A percentile compares a stretch with the other conserved stretches of the same genome.
These are phyloP conservation scores for Aspergillus udagawae DNA, from an alignment of 2,329 filamentous ascomycete species.

Conservation along the genomic window DNA sequence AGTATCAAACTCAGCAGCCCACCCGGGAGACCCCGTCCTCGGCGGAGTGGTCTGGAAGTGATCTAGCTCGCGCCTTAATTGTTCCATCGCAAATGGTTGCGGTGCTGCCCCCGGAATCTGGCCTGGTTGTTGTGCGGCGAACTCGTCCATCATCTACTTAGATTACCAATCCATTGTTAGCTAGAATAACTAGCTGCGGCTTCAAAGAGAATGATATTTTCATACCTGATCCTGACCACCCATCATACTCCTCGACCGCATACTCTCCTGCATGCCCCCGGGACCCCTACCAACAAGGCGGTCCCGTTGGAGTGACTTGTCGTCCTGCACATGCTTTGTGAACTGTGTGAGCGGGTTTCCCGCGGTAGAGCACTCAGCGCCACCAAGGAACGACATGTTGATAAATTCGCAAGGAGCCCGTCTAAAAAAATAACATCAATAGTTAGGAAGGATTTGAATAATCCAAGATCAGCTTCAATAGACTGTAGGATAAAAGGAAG, in stretches of 20 bases:
- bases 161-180: conserved; percentile 24
- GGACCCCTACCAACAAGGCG: conserved; percentile 74
- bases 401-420: neutral
- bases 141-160: conserved; percentile 82
- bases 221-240: conserved; percentile 69
- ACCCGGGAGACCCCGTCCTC: conserved; percentile 53
- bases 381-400: conserved; percentile 90
- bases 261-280: conserved; percentile 67
- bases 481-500: neutral
- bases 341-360: conserved; percentile 96
- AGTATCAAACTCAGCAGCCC: conserved; percentile 62
- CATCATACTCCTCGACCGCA: conserved; percentile 67
- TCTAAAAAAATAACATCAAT: neutral
- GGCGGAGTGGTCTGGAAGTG: conserved; percentile 47
- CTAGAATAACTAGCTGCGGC: neutral
- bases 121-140: conserved; percentile 69
- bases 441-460: neutral
- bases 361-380: conserved; percentile 93
- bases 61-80: conserved; percentile 61
- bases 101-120: conserved; percentile 54
- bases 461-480: neutral
- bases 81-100: conserved; percentile 62
- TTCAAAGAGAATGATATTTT: neutral
- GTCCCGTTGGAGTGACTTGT: conserved; percentile 91
- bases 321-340: conserved; percentile 93